Base-by-base conservation (phyloP, 768 basidiomycete genomes). In the Lactarius akahatsu region DNA sequence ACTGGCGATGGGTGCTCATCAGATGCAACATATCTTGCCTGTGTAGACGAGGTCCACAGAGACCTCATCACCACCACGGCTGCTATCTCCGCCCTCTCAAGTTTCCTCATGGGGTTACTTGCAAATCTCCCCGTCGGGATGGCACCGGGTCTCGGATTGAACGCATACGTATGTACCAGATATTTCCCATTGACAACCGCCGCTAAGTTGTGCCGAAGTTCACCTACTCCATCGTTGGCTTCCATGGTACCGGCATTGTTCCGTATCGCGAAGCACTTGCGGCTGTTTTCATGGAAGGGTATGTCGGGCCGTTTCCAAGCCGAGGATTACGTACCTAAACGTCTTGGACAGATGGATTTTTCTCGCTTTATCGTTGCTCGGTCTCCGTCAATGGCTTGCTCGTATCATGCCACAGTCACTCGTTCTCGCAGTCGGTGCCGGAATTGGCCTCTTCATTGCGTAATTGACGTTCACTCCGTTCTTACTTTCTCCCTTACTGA, bases 91-190 rank as follows among this genome's bases (percentile, higher is more conserved):
- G 85, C 89, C 0, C 82, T 95, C 8, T 77, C 91, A 11, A 89
- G 88, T 20, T 85, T 89, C 74, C 82, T 93, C 66, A 92, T 95
- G 91, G 93, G 93, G 56, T 77, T 88, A 16, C 75, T 93, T 28
- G 93, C 91, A 45, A 95, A 95, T 73, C 79, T 95, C n/a, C 93
- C 93, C 2, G 85, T 95, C n/a, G 91, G 88, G 36, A 84, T 94
- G 76, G 92, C 92, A 2, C 92, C 92, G 26, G 93, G 93, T 65
- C 81, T 95, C 66, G 92, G 92, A 62, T 77, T 93, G 30, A 91
- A 91, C 69, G 90, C 90, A 47, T 92, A 91, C 70, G 90, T 90
- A 74, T 68, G 87, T 74, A 34, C 30, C 57, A 57, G 52, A 56
- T 64, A 15, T 58, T 41, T 50, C 57, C 20, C 0, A 23, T 36